Base-by-base conservation (phyloP, 2,329 filamentous ascomycete species). In the Colletotrichum cordylinicola region DNA sequence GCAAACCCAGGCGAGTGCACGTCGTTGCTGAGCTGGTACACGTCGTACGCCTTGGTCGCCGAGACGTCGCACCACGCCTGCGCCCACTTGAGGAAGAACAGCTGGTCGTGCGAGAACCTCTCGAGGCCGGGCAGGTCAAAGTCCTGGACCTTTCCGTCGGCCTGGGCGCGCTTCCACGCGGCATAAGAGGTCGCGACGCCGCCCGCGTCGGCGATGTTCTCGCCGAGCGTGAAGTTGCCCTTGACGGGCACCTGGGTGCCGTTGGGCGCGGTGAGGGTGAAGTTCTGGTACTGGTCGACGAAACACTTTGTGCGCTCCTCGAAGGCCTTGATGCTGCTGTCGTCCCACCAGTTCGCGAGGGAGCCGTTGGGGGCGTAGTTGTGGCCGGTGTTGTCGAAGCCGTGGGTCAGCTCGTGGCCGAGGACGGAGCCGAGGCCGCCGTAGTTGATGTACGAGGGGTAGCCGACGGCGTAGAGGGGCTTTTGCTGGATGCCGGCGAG, bases 171-270 rank as follows among this genome's bases (percentile, higher is more conserved):
- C 80, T 91, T 89, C 93, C 93, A 95, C 1, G 93, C 92, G n/a
- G 88, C 85, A 80, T 90, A 94, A 2, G 92, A 87, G 0, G 92
- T 90, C 8, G 88, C 87, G 0, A 95, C 80, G 18, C 93, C 93
- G 21, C 93, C 93, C 1, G 93, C 91, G 81, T 95, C 93, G 1
- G 93, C 93, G 79, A 95, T 93, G 81, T 94, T 94, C 84, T 95
- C 93, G 24, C 90, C 91, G 2, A 94, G 84, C 0, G 93, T 94
- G 24, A 91, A 84, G 29, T 85, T 85, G 13, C 93, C 93, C 73
- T 93, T 91, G 72, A 94, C 89, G 76, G 91, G 89, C 1, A 93
- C 84, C 6, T 87, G 84, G 74, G 90, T 88, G 2, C 87, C 90
- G 43, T 92, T 87, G 13, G 90, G 86, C 0, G 89, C 90, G 0